Base-by-base conservation (phyloP, 2,329 filamentous ascomycete species). In the Teratosphaeria gauchensis region DNA sequence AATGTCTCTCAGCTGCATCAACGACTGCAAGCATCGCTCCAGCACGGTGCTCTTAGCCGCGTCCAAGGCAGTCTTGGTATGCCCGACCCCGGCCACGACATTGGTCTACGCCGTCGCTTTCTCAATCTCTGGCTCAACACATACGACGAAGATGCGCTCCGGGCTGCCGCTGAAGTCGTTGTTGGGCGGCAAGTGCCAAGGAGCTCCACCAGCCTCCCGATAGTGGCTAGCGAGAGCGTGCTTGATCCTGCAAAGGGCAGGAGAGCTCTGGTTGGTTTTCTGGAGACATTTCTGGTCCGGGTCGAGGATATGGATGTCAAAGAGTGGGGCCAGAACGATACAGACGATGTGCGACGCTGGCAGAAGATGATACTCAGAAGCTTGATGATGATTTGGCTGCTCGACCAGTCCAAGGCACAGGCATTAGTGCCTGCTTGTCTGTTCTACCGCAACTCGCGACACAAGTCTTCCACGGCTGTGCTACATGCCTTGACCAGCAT, bases 371-470 rank as follows among this genome's bases (percentile, higher is more conserved):
- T 82, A 12, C 72, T 84, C 48, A 78, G 82, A 35, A 83, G 82
- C 64, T 72, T 85, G 51, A 81, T 85, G 80, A 76, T 86, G 2
- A 74, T 86, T 54, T 74, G 80, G 57, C 73, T 87, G 16, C 75
- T 87, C 12, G 84, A 87, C 64, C 77, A 78, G 59, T 77, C 75
- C 9, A 83, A 80, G 65, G 32, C 52, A 9, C 42, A 48, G 42
- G 42, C 9, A 16, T 19, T 48, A 9, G 64, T 59, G 5, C 65
- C 69, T 19, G 72, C 73, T 3, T 53, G 54, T 55, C 74, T 85
- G 1, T 85, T 85, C 67, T 76, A 77, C 48, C 60, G 72, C 1
- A 73, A 74, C 1, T 84, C 84, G 0, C 63, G 70, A 1, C 72
- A 80, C 66, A 87, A 86, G 70, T 80, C 81, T 1, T 86, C 84